phyloP scores from a whole-genome alignment of 2,329 filamentous ascomycete species.

The Macrophomina pseudophaseolina region DNA sequence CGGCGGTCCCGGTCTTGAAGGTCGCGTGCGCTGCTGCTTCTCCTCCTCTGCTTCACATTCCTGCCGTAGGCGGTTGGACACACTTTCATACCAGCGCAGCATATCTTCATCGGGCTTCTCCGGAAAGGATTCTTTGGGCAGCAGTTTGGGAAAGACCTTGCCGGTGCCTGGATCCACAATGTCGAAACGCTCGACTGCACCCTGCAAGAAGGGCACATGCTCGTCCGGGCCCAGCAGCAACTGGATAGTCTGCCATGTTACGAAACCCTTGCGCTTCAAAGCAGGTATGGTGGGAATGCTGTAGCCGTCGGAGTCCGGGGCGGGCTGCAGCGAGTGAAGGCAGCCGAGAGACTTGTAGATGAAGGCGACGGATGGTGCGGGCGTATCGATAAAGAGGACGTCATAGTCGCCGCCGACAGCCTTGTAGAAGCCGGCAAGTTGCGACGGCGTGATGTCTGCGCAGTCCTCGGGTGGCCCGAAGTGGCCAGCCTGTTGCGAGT shows the following conservation, averaged over 20 bases:
- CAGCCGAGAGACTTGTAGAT: constrained; percentile 93
- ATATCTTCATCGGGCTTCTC: constrained; percentile 76
- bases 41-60: constrained; percentile 59
- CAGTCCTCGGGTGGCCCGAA: constrained; percentile 51
- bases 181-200: constrained; percentile 76
- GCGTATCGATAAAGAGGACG: constrained; percentile 76
- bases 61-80: constrained; percentile 71
- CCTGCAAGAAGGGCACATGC: constrained; percentile 82
- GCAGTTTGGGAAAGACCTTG: constrained; percentile 60
- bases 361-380: constrained; percentile 78
- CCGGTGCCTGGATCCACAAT: constrained; percentile 74
- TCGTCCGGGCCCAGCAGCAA: constrained; percentile 85
- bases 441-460: constrained; percentile 54
- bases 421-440: constrained; percentile 56
- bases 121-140: constrained; percentile 75
- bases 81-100: constrained; percentile 81
- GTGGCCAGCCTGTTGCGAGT: constrained; percentile 41
- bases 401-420: constrained; percentile 54
- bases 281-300: constrained; percentile 79
- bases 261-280: constrained; percentile 81
- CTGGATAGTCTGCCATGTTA: constrained; percentile 92
- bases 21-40: constrained; percentile 28
- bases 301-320: constrained; percentile 68
- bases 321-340: constrained; percentile 82
- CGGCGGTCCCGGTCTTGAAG: constrained; percentile 35